phyloP scores from a whole-genome alignment of 768 basidiomycete species.

The Trametes elegans region DNA sequence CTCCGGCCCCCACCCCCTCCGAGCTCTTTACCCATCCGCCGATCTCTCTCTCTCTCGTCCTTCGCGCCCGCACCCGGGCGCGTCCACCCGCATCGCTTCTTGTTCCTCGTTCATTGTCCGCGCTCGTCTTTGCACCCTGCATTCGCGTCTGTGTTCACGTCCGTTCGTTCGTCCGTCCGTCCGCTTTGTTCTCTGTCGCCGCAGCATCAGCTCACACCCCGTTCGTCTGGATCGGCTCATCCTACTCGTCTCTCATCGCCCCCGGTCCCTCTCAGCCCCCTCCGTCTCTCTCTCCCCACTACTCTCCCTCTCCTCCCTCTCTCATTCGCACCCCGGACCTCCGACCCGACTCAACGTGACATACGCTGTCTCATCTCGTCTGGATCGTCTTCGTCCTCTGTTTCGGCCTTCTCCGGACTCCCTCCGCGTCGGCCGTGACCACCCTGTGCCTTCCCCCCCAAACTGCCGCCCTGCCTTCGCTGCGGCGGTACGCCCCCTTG shows the following conservation, averaged over 20 bases:
- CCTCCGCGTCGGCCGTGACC: no score
- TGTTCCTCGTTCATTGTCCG: not conserved
- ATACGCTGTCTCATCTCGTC: not conserved
- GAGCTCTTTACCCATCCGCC: not conserved
- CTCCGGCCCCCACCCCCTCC: not conserved
- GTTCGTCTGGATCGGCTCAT: not conserved
- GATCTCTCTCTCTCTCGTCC: not conserved
- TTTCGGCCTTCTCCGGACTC: not conserved
- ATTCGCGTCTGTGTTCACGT: not conserved
- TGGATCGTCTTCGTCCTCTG: not conserved
- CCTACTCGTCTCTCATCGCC: not conserved
- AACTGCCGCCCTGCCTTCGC: no score
- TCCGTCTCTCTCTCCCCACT: not conserved
- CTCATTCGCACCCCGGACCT: not conserved
- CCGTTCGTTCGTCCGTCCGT: no score
- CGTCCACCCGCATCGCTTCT: not conserved
- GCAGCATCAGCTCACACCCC: not conserved
- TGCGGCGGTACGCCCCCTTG: no score
- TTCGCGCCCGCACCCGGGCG: not conserved
- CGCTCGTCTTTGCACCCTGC: not conserved
- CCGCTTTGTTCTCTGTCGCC: not conserved
- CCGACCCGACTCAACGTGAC: not conserved
- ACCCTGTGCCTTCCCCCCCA: no score
- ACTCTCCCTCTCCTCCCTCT: not conserved
- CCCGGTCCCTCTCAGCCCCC: not conserved